Conservation (phyloP, 2,329 filamentous ascomycete genomes). For the Cercospora sesami region DNA sequence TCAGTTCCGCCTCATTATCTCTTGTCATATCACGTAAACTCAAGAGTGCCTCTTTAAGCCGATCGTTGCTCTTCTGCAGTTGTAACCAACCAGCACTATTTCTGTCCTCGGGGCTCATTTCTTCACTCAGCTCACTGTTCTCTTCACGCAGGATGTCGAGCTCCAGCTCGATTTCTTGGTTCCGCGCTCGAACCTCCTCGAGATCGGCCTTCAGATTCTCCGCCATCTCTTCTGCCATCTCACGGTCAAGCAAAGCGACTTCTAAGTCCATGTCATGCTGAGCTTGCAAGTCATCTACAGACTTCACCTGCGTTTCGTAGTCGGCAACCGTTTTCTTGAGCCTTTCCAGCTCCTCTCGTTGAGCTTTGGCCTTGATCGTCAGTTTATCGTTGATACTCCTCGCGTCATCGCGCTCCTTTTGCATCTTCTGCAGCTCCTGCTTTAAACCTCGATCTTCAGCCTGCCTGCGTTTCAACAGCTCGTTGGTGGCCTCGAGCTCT, state of each 20-base stretch:
- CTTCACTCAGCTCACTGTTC: constrained; percentile 77
- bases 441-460: constrained; percentile 82
- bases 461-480: constrained; percentile 83
- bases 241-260: constrained; percentile 81
- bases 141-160: constrained; percentile 84
- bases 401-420: constrained; percentile 74
- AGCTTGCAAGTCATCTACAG: constrained; percentile 71
- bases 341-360: constrained; percentile 75
- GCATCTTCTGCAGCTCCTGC: constrained; percentile 72
- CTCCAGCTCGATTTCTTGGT: constrained; percentile 84
- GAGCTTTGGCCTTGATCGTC: constrained; percentile 81
- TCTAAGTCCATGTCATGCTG: constrained; percentile 85
- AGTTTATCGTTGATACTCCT: constrained; percentile 87
- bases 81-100: constrained; percentile 86
- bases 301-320: constrained; percentile 66
- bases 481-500: constrained; percentile 82
- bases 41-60: constrained; percentile 80
- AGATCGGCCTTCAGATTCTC: constrained; percentile 80
- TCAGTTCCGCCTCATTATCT: constrained; percentile 78
- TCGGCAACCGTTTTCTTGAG: constrained; percentile 77
- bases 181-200: constrained; percentile 70
- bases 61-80: constrained; percentile 86
- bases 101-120: constrained; percentile 85
- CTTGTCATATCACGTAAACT: constrained; percentile 83
- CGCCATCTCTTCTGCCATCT: constrained; percentile 93